Conservation (phyloP, 768 basidiomycete species). For the Pleurotus djamor region DNA sequence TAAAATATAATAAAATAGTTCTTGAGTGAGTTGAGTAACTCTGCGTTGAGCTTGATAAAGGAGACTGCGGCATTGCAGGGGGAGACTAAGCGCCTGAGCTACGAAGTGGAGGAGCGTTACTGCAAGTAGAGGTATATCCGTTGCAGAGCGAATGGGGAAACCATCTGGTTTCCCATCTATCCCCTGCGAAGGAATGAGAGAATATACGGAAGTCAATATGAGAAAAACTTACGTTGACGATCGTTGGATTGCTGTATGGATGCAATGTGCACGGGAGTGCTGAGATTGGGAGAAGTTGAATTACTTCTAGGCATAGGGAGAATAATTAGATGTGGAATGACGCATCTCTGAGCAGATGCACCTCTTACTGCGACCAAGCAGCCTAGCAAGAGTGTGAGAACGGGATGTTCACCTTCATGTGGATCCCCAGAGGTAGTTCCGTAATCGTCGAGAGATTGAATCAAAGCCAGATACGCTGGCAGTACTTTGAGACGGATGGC, state of each 20-base stretch:
- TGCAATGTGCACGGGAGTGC: background rate
- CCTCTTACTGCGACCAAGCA: slow-evolving; percentile 39
- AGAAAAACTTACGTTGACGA: background rate
- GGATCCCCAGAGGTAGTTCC: slow-evolving; percentile 24
- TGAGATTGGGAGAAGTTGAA: background rate
- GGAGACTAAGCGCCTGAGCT: slow-evolving; percentile 35
- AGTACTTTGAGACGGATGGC: slow-evolving; percentile 47
- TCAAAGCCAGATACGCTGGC: slow-evolving; percentile 37
- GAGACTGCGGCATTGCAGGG: slow-evolving; percentile 46
- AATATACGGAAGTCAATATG: background rate
- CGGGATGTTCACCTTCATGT: slow-evolving; percentile 35
- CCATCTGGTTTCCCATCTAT: slow-evolving; percentile 28
- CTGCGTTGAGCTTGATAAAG: slow-evolving; percentile 45
- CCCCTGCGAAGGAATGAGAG: slow-evolving; percentile 19
- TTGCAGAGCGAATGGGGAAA: slow-evolving; percentile 31
- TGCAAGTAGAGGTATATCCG: slow-evolving; percentile 45
- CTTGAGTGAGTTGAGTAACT: slow-evolving; percentile 33
- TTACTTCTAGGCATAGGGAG: background rate
- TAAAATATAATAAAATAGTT: slow-evolving; percentile 32
- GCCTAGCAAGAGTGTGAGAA: slow-evolving; percentile 38
- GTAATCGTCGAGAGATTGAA: slow-evolving; percentile 45
- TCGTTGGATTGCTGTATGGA: background rate
- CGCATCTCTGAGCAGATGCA: slow-evolving; percentile 16
- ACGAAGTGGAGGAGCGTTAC: slow-evolving; percentile 43
- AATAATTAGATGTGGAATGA: background rate